Conservation (phyloP, 2,329 filamentous ascomycete genomes). For the Trichoderma citrinoviride region DNA sequence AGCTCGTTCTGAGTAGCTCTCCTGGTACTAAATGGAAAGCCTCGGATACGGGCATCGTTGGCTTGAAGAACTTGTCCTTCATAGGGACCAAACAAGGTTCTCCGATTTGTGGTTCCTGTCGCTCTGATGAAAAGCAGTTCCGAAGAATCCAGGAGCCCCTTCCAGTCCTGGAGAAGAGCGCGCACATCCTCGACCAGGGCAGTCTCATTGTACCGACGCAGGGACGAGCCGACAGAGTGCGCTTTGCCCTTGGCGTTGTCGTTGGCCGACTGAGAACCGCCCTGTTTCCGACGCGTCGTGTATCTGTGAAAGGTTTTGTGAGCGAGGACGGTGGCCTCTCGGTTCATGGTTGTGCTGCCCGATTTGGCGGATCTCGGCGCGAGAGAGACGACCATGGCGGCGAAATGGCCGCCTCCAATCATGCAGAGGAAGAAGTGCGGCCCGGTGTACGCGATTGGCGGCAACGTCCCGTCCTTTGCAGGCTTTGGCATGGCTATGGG, state of each 20-base stretch:
- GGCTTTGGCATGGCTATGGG: conserved; percentile 56
- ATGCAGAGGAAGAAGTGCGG: conserved; percentile 96
- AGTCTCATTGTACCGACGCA: conserved; percentile 92
- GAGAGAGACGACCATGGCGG: conserved; percentile 90
- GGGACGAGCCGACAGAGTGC: conserved; percentile 85
- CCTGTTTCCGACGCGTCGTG: conserved; percentile 92
- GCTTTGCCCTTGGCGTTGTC: conserved; percentile 92
- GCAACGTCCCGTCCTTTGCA: conserved; percentile 56
- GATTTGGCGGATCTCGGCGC: conserved; percentile 75
- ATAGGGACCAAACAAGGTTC: conserved; percentile 87
- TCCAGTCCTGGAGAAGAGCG: conserved; percentile 79
- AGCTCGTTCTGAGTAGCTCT: conserved; percentile 91
- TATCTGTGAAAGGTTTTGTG: conserved; percentile 99
- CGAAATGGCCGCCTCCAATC: conserved; percentile 97
- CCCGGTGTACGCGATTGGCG: conserved; percentile 58
- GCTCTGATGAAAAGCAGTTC: conserved; percentile 87
- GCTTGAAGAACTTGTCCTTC: conserved; percentile 79
- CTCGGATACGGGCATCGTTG: conserved; percentile 76
- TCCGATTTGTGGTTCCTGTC: conserved; percentile 79
- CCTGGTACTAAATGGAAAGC: conserved; percentile 90
- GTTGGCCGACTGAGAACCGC: conserved; percentile 90
- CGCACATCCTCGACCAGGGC: conserved; percentile 88
- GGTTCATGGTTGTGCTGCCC: conserved; percentile 62
- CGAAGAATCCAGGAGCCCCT: conserved; percentile 74
- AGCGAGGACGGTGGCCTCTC: conserved; percentile 82